A percentile compares a stretch with the other conserved stretches of the same genome.
These are phyloP conservation scores for Eucalyptus microcorys DNA, from an alignment of 345 rosid genomes.

Conservation along the genomic window DNA sequence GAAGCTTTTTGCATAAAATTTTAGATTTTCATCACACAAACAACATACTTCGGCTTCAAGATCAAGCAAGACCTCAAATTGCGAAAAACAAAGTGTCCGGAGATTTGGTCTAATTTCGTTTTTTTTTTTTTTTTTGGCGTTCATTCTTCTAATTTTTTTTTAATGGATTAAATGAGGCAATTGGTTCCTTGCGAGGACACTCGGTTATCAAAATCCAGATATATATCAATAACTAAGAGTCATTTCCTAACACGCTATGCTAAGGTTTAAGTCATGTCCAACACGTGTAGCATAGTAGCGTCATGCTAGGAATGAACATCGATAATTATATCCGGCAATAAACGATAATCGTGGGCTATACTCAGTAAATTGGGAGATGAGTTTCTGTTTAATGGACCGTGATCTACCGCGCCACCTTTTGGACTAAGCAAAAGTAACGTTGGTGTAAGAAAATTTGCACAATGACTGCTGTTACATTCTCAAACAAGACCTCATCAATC, in stretches of 20 bases:
- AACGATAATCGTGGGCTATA: fast-evolving
- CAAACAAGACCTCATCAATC: neutral
- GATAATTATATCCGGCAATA: neutral
- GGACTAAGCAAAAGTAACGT: neutral
- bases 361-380: neutral
- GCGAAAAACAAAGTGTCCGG: neutral
- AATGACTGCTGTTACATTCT: neutral
- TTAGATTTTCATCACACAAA: neutral
- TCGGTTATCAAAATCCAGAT: fast-evolving
- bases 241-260: neutral
- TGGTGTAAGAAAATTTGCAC: neutral
- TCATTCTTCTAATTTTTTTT: neutral
- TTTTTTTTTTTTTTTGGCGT: fast-evolving
- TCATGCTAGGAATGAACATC: neutral
- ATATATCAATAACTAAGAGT: neutral
- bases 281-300: neutral
- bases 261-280: neutral
- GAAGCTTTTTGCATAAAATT: neutral
- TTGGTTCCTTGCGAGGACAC: neutral
- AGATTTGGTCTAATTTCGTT: neutral
- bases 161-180: neutral
- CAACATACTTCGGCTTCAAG: neutral
- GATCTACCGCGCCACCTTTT: neutral
- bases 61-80: neutral
- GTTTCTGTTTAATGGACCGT: neutral